Evolutionary conservation across 441 rosid species (phyloP), one percentile per base, ranked within the genome.

Genomic region (Aquilaria agallochum): DNA sequence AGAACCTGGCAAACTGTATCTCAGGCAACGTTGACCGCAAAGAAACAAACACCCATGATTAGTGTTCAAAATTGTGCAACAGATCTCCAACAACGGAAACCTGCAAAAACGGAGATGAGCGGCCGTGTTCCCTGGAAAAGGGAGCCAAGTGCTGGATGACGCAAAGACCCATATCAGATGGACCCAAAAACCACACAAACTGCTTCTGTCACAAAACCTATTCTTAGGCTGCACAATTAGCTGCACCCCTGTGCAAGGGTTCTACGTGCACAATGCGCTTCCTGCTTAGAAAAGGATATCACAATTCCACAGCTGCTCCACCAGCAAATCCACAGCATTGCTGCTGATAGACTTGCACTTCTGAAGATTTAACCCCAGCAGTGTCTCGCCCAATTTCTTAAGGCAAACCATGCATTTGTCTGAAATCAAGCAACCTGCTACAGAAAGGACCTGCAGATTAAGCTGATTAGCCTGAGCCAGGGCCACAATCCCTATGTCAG

Each of bases 361-460:
- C 75, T 83, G 86, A 57, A 95, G 79, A 52, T 92, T 89, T 73
- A 95, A 59, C 30, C 99, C 99, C 59, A 86, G 51, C 31, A 95
- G 71, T 53, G 89, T 80, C 9, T 66, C 60, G 15, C 89, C 98
- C 75, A 92, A 55, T 67, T 68, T 71, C 7, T 69, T 62, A 1
- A 95, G 63, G 59, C 78, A 72, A 34, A 81, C 72, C 27, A 85
- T 49, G 77, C 95, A 81, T 71, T 76, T 73, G 74, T 88, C 88
- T 4, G 99, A 76, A 27, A 95, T 58, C 82, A 72, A 63, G 77
- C 99, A 92, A 55, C 93, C 91, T 1, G 89, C 74, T 47, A 83
- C 11, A 0, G 95, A 89, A 36, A 95, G 77, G 65, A 89, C 71
- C 78, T 86, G 96, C 10, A 89, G 77, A 68, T 71, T 78, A 48